Base-by-base conservation (phyloP, 2,329 filamentous ascomycete genomes). In the Xenoacremonium recifei region DNA sequence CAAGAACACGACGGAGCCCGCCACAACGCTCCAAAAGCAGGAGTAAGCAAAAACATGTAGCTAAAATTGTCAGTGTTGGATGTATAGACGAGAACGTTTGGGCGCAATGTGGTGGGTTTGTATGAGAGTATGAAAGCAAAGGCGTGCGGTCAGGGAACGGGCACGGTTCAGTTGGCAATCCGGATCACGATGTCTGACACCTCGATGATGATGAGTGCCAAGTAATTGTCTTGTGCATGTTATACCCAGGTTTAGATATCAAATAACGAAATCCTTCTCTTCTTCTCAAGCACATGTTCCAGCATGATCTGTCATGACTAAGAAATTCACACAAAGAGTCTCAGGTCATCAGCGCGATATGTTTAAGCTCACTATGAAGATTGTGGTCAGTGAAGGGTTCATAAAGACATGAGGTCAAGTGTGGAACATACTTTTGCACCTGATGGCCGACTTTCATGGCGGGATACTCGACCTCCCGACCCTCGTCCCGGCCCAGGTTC, bases 391-490 rank as follows among this genome's bases (percentile, higher is more conserved):
- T 21, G n/a, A 11, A 25, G 3, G n/a, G 17, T 15, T 15, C 21
- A 16, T 6, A 35, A 25, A 4, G n/a, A n/a, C n/a, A n/a, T n/a
- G n/a, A n/a, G 5, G 13, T n/a, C 3, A 15, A 18, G n/a, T 21
- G 36, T 38, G 18, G 10, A 33, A 68, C 75, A 55, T 50, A 79
- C 76, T 68, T 69, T 50, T 80, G 70, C 12, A 82, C 79, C 59
- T 80, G 76, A 44, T 79, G 64, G 3, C 79, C 79, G 11, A 81
- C 79, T 63, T 81, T 81, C 65, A 79, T 77, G 1, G 70, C 55
- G 35, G 60, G 62, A 48, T 82, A 82, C 41, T 62, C 58, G 0
- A 63, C 63, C 51, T 69, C 70, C 6, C 67, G 64, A 5, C 77
- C 79, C 63, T 82, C 79, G 32, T 81, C 76, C 23, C 66, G 65